A percentile compares a stretch with the other conserved stretches of the same genome.
Conservation (phyloP, 2,329 filamentous ascomycete species). For the Ceratocystis variospora region DNA sequence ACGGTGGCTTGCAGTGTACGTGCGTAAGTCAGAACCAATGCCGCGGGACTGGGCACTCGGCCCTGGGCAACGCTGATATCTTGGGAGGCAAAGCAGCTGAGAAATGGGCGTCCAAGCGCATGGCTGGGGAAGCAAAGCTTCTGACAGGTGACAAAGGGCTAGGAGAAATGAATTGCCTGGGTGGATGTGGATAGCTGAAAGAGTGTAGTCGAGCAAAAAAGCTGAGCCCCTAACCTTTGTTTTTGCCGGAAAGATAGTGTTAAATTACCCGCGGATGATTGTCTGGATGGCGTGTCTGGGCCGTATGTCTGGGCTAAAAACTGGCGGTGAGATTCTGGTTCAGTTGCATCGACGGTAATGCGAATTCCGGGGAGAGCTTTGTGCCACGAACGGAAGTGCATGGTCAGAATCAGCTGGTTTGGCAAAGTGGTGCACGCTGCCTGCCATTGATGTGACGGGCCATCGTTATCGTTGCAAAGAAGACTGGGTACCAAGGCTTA, state of each 20-base stretch:
- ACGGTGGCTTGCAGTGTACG: no score
- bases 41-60: no score
- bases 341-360: background rate
- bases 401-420: background rate
- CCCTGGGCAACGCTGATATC: no score
- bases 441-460: background rate
- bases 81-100: background rate
- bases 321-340: background rate
- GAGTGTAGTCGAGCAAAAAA: background rate
- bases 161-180: background rate
- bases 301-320: background rate
- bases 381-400: background rate
- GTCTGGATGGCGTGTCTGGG: no score
- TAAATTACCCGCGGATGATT: background rate
- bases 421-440: background rate
- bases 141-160: background rate
- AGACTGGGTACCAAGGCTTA: no score
- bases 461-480: background rate
- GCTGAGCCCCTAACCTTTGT: background rate
- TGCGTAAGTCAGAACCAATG: no score
- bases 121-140: background rate
- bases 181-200: background rate
- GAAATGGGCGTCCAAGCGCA: background rate
- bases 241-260: background rate
- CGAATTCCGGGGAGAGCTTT: background rate